These are phyloP conservation scores for Phytophthora macrochlamydospora DNA, from an alignment of 352 stramenopile genomes.

Conservation along the genomic window DNA sequence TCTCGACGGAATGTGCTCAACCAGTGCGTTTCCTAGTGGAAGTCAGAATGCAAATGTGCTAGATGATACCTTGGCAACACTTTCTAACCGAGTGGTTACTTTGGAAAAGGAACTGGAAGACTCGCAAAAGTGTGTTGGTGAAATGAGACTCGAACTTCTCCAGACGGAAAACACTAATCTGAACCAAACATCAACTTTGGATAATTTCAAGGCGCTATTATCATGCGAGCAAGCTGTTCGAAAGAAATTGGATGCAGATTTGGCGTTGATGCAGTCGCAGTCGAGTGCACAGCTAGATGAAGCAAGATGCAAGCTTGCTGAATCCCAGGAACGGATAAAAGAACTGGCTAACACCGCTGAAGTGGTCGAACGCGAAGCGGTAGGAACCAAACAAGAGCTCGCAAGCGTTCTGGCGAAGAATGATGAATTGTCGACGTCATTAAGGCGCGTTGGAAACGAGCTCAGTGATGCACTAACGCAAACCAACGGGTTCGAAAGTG, in stretches of 20 bases:
- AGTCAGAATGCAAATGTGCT: not conserved
- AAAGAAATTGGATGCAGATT: not conserved
- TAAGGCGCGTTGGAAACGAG: conserved; percentile 2
- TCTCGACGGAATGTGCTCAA: not conserved
- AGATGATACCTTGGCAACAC: not conserved
- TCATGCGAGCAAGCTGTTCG: conserved; percentile 9
- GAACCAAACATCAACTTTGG: conserved; percentile 7
- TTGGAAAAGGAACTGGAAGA: conserved; percentile 15
- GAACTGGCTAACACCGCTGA: not conserved
- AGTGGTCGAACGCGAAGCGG: not conserved
- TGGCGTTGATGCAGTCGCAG: not conserved
- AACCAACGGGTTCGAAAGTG: not conserved
- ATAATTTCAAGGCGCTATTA: conserved; percentile 9
- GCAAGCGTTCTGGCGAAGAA: not conserved
- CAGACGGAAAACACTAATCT: conserved; percentile 1
- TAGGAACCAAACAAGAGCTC: not conserved
- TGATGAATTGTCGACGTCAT: conserved; percentile 4
- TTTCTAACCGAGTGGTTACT: not conserved
- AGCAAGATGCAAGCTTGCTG: not conserved
- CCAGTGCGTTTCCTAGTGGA: too few species aligned
- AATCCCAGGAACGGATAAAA: not conserved
- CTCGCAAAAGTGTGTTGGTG: not conserved
- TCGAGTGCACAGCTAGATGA: conserved; percentile 1
- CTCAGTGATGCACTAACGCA: conserved; percentile 3
- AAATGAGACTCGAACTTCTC: conserved; percentile 13